Conservation (phyloP, 805 yeast species). For the Candida boidinii region DNA sequence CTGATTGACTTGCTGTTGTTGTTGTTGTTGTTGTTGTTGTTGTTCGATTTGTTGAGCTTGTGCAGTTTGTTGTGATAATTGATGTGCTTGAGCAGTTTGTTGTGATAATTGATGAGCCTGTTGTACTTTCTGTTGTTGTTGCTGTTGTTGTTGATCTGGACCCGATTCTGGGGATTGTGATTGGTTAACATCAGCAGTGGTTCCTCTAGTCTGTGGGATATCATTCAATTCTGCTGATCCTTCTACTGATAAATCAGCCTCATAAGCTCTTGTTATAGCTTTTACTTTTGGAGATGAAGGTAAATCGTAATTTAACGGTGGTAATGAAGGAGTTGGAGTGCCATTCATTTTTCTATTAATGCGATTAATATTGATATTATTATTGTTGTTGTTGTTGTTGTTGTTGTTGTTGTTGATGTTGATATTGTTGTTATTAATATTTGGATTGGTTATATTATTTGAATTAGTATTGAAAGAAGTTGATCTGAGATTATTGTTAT, state of each 20-base stretch:
- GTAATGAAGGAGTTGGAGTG: slow-evolving; percentile 15
- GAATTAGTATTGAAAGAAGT: too few species aligned
- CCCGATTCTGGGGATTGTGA: slow-evolving; percentile 16
- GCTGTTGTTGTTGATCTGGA: slow-evolving; percentile 8
- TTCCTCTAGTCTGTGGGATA: slow-evolving; percentile 8
- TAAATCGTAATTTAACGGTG: slow-evolving; percentile 9
- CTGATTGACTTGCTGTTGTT: slow-evolving; percentile 2
- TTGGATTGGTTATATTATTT: too few species aligned
- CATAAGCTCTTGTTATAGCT: slow-evolving; percentile 10
- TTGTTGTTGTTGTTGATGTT: not conserved
- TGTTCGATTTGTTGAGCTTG: not conserved
- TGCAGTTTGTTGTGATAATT: not conserved
- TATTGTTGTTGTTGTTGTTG: slow-evolving; percentile 1
- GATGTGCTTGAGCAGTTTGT: not conserved
- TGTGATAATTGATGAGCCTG: slow-evolving; percentile 2
- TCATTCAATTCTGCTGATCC: slow-evolving; percentile 18
- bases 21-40: slow-evolving; percentile 4
- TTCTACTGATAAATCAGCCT: slow-evolving; percentile 17
- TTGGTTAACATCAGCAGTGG: slow-evolving; percentile 1
- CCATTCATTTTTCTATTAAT: slow-evolving; percentile 4
- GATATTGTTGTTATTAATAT: not conserved
- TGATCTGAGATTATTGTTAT: too few species aligned
- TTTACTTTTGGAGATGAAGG: slow-evolving; percentile 18
- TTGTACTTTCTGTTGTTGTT: slow-evolving; percentile 2
- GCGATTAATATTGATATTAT: too few species aligned